These are phyloP conservation scores for Malassezia nana DNA, from an alignment of 1,284 basidiomycete species.

Conservation along the genomic window DNA sequence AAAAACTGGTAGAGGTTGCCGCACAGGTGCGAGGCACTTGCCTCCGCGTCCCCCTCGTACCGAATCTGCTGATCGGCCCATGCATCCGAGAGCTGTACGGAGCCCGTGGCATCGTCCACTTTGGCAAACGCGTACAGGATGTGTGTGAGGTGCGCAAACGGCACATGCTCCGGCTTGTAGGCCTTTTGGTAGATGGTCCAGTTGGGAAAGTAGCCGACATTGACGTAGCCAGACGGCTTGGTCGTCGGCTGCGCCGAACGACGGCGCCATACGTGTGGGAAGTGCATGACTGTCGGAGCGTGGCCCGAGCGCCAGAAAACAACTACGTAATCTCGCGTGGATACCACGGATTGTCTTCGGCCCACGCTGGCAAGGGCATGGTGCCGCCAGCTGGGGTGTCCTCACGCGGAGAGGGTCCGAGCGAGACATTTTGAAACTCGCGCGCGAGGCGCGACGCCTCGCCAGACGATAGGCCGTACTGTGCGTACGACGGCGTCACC, in stretches of 20 bases:
- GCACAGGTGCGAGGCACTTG: constrained; percentile 63
- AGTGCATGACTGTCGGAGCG: constrained; percentile 1
- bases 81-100: constrained; percentile 59
- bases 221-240: not conserved
- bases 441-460: constrained; percentile 3
- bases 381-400: not conserved
- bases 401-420: not conserved
- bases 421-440: not conserved
- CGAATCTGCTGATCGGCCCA: constrained; percentile 64
- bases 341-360: constrained; percentile 15
- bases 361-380: constrained; percentile 2
- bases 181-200: constrained; percentile 94
- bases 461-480: constrained; percentile 10
- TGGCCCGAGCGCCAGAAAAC: not conserved
- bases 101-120: constrained; percentile 58
- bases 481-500: not conserved
- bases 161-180: constrained; percentile 61
- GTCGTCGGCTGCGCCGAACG: too few species aligned
- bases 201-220: constrained; percentile 33
- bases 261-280: not conserved
- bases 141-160: constrained; percentile 61
- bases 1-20: constrained; percentile 81
- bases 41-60: constrained; percentile 57
- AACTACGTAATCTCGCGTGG: constrained; percentile 4
- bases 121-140: constrained; percentile 82